These are phyloP conservation scores for Hypoxylon sp. DNA, from an alignment of 2,329 filamentous ascomycete genomes.

Conservation along the genomic window DNA sequence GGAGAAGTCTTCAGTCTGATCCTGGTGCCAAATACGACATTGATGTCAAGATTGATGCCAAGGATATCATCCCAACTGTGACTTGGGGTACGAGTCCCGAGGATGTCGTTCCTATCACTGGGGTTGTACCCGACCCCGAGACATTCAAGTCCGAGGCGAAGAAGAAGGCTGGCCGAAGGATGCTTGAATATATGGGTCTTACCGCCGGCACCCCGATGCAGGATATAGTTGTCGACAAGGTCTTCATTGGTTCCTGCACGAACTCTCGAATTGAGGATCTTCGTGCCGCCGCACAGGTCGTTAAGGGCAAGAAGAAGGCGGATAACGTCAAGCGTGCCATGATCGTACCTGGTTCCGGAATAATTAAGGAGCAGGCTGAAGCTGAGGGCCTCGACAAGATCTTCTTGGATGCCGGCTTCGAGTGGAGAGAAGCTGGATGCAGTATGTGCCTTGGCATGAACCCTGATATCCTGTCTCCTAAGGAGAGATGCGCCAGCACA, in stretches of 20 bases:
- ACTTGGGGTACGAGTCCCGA: constrained; percentile 98
- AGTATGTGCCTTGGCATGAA: constrained; percentile 99
- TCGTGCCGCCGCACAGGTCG: constrained; percentile 85
- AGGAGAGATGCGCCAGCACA: constrained; percentile 94
- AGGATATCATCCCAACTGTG: constrained; percentile 93
- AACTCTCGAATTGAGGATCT: constrained; percentile 98
- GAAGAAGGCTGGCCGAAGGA: constrained; percentile 83
- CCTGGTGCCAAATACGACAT: constrained; percentile 90
- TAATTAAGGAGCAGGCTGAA: constrained; percentile 94
- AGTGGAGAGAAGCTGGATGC: constrained; percentile 98
- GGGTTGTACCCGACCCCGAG: constrained; percentile 89
- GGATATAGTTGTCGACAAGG: constrained; percentile 93
- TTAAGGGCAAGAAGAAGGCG: constrained; percentile 89
- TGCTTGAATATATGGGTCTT: constrained; percentile 97
- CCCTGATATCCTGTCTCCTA: constrained; percentile 92
- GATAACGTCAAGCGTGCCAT: constrained; percentile 92
- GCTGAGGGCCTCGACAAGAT: constrained; percentile 93
- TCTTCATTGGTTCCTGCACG: constrained; percentile 98
- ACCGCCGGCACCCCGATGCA: constrained; percentile 89
- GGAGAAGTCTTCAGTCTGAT: constrained; percentile 88
- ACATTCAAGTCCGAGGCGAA: constrained; percentile 85
- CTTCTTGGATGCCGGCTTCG: constrained; percentile 92
- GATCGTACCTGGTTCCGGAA: constrained; percentile 95
- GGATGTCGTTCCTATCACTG: constrained; percentile 95
- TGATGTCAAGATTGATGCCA: constrained; percentile 89